Evolutionary conservation across 306 rosid genomes (phyloP), one percentile per base, ranked within the genome.

Genomic region (Corylus heterophylla): DNA sequence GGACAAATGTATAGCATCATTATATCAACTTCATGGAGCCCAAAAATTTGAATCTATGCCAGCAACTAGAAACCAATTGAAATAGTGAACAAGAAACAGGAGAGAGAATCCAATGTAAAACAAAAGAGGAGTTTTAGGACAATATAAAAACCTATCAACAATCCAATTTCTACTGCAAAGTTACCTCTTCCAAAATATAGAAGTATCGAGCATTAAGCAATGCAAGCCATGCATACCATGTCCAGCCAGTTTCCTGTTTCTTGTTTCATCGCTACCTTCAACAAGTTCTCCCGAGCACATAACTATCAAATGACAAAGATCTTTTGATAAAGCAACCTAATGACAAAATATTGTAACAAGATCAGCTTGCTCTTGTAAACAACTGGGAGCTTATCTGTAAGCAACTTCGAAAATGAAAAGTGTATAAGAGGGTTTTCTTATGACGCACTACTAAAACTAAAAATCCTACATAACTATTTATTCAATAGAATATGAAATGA

Each of bases 151-250:
- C 27, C 54, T 71, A 67, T 69, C 31, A 74, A 81, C 61, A 59
- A 76, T 79, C 66, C 77, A 69, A 82, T 76, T 78, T 69, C 73
- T 12, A 61, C 76, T 80, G 59, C 82, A 84, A 80, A 75, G 73
- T 83, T 90, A 94, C 98, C 98, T 91, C 81, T 86, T 92, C 91
- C 90, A 92, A 75, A 94, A 92, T 88, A 92, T 89, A 76, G 97
- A 76, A 51, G 98, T 92, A 77, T 92, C 86, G 29, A 94, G 90
- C 80, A 92, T 90, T 77, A 92, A 78, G 88, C 92, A 89, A 82
- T 94, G 98, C 83, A 92, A 81, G 82, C 97, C 97, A 82, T 85
- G 88, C 80, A 77, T 86, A 79, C 75, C 87, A 66, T 59, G 74
- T 85, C 77, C 84, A 74, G 83, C 73, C 86, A 79, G 83, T 58